Evolutionary conservation across 495 filamentous ascomycete species (phyloP).

Genomic region (Halenospora varia): DNA sequence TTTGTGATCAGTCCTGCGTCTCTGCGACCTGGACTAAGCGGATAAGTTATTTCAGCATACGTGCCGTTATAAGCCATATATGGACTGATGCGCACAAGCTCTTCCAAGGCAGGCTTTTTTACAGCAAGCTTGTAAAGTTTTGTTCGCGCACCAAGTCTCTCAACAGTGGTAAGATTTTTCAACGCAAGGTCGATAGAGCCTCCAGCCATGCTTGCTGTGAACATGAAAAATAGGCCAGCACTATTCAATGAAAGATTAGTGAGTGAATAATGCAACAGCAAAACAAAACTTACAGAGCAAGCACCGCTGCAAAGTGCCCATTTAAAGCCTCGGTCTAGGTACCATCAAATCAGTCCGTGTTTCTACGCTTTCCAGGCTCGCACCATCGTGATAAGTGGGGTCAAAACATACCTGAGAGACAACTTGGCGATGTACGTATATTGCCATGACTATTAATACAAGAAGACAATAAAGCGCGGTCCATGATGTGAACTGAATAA

Average conservation of each 20-base stretch:
- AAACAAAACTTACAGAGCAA: constrained; percentile 55
- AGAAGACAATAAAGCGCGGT: constrained; percentile 62
- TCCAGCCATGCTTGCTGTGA: constrained; percentile 67
- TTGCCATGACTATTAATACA: constrained; percentile 54
- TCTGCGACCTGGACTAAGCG: too few relatives aligned
- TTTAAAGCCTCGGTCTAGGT: constrained; percentile 15
- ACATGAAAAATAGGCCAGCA: constrained; percentile 68
- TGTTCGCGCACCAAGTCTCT: constrained; percentile 58
- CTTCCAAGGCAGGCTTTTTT: constrained; percentile 5
- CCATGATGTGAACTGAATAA: constrained; percentile 79
- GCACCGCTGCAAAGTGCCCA: constrained; percentile 46
- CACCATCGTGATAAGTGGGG: too few relatives aligned
- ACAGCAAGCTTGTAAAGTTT: constrained; percentile 73
- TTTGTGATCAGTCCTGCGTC: too few relatives aligned
- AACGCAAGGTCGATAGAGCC: constrained; percentile 66
- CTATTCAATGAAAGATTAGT: too few relatives aligned
- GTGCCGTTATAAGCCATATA: background rate
- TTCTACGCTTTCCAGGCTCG: too few relatives aligned
- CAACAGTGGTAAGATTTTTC: constrained; percentile 76
- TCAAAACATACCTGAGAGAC: constrained; percentile 2
- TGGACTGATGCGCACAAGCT: background rate
- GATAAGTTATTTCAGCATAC: constrained; percentile 21
- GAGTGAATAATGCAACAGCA: too few relatives aligned
- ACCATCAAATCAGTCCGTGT: background rate
- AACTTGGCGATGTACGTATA: constrained; percentile 38